Percentiles rank a stretch among this genome's conserved stretches.
Evolutionary conservation across 208 protist species (phyloP).

Genomic region (Kentomonas sorsogonicus): DNA sequence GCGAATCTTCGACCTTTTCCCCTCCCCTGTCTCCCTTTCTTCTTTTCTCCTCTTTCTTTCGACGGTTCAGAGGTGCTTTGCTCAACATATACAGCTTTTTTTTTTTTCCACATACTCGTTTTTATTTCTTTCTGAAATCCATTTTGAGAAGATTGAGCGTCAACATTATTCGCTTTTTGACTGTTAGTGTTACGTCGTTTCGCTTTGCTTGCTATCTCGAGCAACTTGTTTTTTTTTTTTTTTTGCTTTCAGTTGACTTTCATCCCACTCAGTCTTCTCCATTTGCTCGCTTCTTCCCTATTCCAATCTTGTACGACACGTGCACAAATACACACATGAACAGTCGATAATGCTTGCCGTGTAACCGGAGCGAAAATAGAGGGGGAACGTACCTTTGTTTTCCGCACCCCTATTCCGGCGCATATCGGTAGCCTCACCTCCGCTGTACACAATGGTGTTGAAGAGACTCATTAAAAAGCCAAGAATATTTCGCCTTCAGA

Average conservation of each 20-base stretch:
- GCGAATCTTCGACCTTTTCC: too few relatives aligned
- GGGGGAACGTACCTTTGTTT: too few relatives aligned
- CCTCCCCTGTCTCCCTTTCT: too few relatives aligned
- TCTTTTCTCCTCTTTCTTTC: neutral
- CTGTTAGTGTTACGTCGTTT: neutral
- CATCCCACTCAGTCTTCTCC: neutral
- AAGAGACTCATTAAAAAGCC: neutral
- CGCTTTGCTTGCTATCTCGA: neutral
- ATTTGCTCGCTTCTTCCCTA: neutral
- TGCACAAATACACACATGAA: conserved; percentile 10
- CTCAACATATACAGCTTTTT: neutral
- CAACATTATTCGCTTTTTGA: neutral
- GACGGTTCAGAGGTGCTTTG: neutral
- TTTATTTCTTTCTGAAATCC: neutral
- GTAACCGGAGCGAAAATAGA: neutral
- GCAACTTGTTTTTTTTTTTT: neutral
- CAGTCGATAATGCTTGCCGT: neutral
- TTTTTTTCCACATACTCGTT: neutral
- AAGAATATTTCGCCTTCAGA: too few relatives aligned
- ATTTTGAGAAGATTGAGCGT: neutral
- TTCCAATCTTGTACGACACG: too few relatives aligned
- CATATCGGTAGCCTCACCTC: neutral
- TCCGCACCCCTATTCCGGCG: too few relatives aligned
- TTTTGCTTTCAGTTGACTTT: neutral
- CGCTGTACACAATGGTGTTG: neutral